These are phyloP conservation scores for Lenzites betulinus DNA, from an alignment of 768 basidiomycete genomes.

Conservation along the genomic window DNA sequence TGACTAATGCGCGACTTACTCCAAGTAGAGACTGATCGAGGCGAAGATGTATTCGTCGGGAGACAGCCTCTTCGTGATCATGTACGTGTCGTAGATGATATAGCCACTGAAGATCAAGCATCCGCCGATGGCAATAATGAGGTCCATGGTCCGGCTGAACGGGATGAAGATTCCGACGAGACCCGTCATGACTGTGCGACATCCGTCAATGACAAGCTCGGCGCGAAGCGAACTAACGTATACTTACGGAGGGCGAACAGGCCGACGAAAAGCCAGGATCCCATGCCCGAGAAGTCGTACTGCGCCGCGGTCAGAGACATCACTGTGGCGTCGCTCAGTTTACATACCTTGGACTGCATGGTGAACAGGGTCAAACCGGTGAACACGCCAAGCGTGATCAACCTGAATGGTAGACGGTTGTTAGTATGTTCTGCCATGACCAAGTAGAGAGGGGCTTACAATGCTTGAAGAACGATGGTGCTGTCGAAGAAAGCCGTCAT, in stretches of 20 bases:
- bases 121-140: constrained; percentile 77
- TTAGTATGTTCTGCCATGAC: not conserved
- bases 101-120: constrained; percentile 88
- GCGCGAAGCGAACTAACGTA: not conserved
- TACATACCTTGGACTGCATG: constrained; percentile 81
- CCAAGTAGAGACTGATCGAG: constrained; percentile 91
- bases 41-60: constrained; percentile 95
- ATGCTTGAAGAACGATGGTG: constrained; percentile 78
- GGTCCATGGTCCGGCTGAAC: constrained; percentile 78
- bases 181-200: constrained; percentile 66
- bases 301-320: constrained; percentile 29
- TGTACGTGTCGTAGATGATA: constrained; percentile 87
- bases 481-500: constrained; percentile 76
- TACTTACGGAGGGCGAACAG: constrained; percentile 74
- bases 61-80: constrained; percentile 84
- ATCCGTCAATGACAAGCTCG: not conserved
- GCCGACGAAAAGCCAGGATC: constrained; percentile 85
- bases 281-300: constrained; percentile 95
- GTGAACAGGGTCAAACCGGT: constrained; percentile 93
- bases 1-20: constrained; percentile 50
- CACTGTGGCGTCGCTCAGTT: not conserved
- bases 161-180: constrained; percentile 86
- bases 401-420: constrained; percentile 37
- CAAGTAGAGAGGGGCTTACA: constrained; percentile 54
- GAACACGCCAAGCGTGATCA: constrained; percentile 93